phyloP scores from a whole-genome alignment of 495 filamentous ascomycete genomes.

The Hyaloscypha variabilis region DNA sequence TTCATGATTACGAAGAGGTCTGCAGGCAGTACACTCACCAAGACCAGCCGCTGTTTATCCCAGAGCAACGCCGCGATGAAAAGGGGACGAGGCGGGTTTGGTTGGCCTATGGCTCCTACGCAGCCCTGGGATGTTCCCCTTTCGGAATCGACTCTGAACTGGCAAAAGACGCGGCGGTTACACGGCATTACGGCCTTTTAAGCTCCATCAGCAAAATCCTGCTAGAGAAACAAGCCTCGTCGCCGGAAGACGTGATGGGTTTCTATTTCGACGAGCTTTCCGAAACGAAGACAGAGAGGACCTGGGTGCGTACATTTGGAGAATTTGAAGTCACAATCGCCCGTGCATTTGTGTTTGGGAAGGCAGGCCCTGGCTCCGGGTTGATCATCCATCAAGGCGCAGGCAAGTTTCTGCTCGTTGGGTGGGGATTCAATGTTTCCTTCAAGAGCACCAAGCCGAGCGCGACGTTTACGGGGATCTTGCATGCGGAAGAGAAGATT shows the following conservation, averaged over 20 bases:
- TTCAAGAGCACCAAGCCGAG: constrained; percentile 35
- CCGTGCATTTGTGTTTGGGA: constrained; percentile 52
- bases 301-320: constrained; percentile 17
- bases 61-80: constrained; percentile 51
- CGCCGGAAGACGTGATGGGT: constrained; percentile 39
- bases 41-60: constrained; percentile 52
- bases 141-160: constrained; percentile 48
- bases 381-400: constrained; percentile 46
- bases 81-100: constrained; percentile 47
- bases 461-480: constrained; percentile 44
- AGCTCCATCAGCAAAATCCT: constrained; percentile 38
- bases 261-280: constrained; percentile 49
- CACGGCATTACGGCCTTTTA: constrained; percentile 44
- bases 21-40: constrained; percentile 46
- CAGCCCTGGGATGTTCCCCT: constrained; percentile 42
- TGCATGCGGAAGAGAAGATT: constrained; percentile 46
- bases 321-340: constrained; percentile 42
- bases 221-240: constrained; percentile 41
- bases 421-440: constrained; percentile 47
- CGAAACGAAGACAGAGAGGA: constrained; percentile 30
- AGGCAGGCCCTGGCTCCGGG: constrained; percentile 41
- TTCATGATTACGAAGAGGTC: constrained; percentile 43
- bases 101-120: constrained; percentile 44
- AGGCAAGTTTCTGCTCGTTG: constrained; percentile 47
- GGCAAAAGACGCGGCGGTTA: constrained; percentile 36